Percentiles rank a stretch among this genome's conserved stretches.
Evolutionary conservation across 164 flowering plant species (phyloP).

Genomic region (Kalanchoe fedtschenkoi): DNA sequence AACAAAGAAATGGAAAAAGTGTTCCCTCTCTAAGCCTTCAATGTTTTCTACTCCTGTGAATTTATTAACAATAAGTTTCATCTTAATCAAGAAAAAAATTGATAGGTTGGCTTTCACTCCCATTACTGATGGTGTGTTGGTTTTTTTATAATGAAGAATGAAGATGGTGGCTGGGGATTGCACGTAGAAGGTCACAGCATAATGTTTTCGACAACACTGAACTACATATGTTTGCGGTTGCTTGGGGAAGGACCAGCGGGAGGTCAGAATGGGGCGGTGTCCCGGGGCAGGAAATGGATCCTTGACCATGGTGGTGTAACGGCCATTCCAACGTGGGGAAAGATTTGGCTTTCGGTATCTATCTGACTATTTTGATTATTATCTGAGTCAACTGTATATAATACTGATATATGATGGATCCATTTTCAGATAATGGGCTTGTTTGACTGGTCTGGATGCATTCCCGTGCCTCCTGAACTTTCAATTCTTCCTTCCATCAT

Average conservation of each 20-base stretch:
- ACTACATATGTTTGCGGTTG: conserved; percentile 1
- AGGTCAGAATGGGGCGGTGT: too few relatives aligned
- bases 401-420: not conserved
- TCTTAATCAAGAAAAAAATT: too few relatives aligned
- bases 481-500: conserved; percentile 15
- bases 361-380: too few relatives aligned
- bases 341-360: too few relatives aligned
- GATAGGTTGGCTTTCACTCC: too few relatives aligned
- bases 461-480: conserved; percentile 18
- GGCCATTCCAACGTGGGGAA: too few relatives aligned
- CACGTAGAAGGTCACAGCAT: conserved; percentile 40
- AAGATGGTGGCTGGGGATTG: conserved; percentile 54
- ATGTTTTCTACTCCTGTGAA: too few relatives aligned
- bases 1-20: not conserved
- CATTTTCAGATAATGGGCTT: conserved; percentile 18
- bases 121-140: too few relatives aligned
- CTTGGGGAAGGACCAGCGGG: conserved; percentile 3
- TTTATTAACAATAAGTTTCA: not conserved
- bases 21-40: too few relatives aligned
- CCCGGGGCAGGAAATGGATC: too few relatives aligned
- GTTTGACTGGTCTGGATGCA: conserved; percentile 21
- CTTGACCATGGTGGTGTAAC: too few relatives aligned
- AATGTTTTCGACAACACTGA: conserved; percentile 36
- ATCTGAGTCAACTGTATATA: too few relatives aligned
- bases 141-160: conserved; percentile 31